phyloP scores from a whole-genome alignment of 495 filamentous ascomycete genomes.

The Neurospora sp. region DNA sequence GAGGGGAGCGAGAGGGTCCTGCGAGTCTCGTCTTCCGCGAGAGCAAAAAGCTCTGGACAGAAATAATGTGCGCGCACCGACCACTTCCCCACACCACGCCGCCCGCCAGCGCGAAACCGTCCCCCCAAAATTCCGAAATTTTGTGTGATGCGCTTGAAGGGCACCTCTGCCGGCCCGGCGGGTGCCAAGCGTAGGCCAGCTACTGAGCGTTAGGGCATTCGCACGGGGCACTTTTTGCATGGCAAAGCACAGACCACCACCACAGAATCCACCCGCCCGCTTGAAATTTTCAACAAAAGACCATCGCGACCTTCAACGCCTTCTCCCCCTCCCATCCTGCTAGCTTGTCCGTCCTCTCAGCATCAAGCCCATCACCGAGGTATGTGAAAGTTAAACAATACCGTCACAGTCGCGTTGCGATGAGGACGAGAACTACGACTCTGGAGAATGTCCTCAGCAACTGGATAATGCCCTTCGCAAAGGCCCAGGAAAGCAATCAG shows the following conservation, averaged over 20 bases:
- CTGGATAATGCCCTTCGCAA: conserved; percentile 33
- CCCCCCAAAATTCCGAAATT: conserved; percentile 5
- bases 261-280: conserved; percentile 7
- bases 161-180: not conserved
- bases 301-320: not conserved
- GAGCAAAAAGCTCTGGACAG: conserved; percentile 5
- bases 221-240: conserved; percentile 1
- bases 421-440: conserved; percentile 13
- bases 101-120: not conserved
- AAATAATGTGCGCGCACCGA: conserved; percentile 19
- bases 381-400: not conserved
- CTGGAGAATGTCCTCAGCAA: conserved; percentile 22
- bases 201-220: conserved; percentile 16
- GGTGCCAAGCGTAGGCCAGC: not conserved
- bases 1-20: not conserved
- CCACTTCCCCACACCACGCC: conserved; percentile 8
- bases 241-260: conserved; percentile 16
- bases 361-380: not conserved
- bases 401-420: not conserved
- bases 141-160: conserved; percentile 9
- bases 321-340: not conserved
- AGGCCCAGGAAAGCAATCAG: conserved; percentile 43
- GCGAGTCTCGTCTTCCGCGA: not conserved
- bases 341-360: not conserved
- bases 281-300: not conserved